These are phyloP conservation scores for Priceomyces fermenticarens DNA, from an alignment of 805 yeast species.

Conservation along the genomic window DNA sequence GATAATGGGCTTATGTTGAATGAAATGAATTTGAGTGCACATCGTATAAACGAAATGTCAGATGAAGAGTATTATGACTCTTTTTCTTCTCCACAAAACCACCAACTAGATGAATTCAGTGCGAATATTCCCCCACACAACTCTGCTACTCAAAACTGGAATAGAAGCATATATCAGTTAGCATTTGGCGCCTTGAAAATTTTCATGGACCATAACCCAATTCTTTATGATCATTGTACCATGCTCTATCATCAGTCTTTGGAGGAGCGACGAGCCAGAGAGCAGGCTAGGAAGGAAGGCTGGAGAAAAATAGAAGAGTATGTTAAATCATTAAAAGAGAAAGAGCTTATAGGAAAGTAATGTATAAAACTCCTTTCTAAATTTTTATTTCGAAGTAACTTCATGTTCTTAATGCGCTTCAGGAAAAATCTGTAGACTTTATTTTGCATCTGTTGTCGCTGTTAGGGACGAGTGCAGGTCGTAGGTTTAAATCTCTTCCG, in stretches of 20 bases:
- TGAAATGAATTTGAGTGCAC: constrained; percentile 15
- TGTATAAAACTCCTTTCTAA: neutral
- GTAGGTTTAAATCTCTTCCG: no score
- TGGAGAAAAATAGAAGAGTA: constrained; percentile 69
- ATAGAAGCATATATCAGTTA: constrained; percentile 85
- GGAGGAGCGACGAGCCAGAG: constrained; percentile 67
- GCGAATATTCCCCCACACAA: constrained; percentile 39
- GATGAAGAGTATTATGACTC: constrained; percentile 45
- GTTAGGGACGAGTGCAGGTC: no score
- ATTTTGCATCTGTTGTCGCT: no score
- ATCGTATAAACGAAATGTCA: constrained; percentile 29
- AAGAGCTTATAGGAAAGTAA: neutral
- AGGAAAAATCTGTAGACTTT: no score
- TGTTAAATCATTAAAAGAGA: constrained; percentile 34
- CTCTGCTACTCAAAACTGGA: constrained; percentile 72
- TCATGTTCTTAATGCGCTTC: no score
- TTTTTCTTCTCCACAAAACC: constrained; percentile 32
- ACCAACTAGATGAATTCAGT: constrained; percentile 28
- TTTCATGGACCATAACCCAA: constrained; percentile 90
- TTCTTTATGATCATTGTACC: constrained; percentile 90
- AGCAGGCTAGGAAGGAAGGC: constrained; percentile 58
- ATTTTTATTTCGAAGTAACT: no score
- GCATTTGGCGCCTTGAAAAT: constrained; percentile 89
- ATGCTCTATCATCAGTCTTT: constrained; percentile 76
- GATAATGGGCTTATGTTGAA: constrained; percentile 34